Percentiles rank a stretch among this genome's conserved stretches.
phyloP scores from a whole-genome alignment of 768 basidiomycete species.

The Rhizopogon salebrosus region DNA sequence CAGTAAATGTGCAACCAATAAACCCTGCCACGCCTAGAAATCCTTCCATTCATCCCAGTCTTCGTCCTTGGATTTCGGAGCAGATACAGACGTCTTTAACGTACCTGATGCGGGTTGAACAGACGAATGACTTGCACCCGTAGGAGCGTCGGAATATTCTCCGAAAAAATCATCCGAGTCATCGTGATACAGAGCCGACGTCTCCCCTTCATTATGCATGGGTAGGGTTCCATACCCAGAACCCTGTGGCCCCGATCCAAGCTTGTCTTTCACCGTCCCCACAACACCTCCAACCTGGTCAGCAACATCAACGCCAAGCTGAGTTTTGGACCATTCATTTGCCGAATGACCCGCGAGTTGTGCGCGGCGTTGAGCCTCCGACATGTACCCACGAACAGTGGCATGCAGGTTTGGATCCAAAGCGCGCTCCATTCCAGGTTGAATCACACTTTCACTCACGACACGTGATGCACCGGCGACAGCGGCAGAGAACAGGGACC shows the following conservation, averaged over 20 bases:
- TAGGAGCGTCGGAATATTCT: conserved; percentile 23
- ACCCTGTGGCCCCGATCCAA: conserved; percentile 51
- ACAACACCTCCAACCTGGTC: conserved; percentile 70
- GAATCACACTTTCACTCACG: conserved; percentile 83
- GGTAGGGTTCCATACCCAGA: conserved; percentile 47
- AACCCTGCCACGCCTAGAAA: conserved; percentile 40
- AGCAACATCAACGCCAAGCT: conserved; percentile 83
- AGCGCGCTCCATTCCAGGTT: conserved; percentile 81
- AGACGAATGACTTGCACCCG: conserved; percentile 10
- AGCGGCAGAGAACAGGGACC: conserved; percentile 90
- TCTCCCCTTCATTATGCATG: conserved; percentile 45
- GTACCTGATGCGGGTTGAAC: conserved; percentile 5
- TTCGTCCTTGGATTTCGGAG: conserved; percentile 36
- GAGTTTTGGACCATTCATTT: conserved; percentile 72
- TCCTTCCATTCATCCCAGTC: conserved; percentile 83
- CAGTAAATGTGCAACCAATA: neutral
- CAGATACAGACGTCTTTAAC: conserved; percentile 13
- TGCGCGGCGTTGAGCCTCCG: conserved; percentile 63
- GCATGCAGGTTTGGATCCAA: conserved; percentile 77
- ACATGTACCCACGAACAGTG: conserved; percentile 66
- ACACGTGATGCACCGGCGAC: conserved; percentile 74
- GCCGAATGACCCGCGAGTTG: conserved; percentile 55
- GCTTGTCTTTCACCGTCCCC: conserved; percentile 52
- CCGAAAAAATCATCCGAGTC: conserved; percentile 58
- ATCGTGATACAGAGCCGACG: conserved; percentile 58